phyloP scores from a whole-genome alignment of 2,329 filamentous ascomycete species.

The Juglanconis oblonga region DNA sequence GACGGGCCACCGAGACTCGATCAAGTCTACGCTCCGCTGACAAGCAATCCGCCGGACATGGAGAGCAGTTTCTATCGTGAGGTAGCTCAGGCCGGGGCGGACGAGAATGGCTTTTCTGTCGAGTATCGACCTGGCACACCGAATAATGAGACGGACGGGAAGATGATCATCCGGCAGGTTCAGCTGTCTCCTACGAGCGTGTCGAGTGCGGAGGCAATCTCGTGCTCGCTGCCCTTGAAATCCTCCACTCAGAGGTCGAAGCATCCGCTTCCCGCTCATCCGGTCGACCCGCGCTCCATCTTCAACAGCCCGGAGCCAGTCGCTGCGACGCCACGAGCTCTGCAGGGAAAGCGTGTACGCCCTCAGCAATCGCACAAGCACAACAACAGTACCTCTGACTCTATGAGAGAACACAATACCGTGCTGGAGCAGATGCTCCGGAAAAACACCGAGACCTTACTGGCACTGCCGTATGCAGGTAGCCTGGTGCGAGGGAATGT shows the following conservation, averaged over 20 bases:
- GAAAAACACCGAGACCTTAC: slow-evolving; percentile 55
- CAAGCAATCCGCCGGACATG: slow-evolving; percentile 22
- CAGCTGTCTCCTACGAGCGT: slow-evolving; percentile 55
- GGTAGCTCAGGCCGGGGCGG: slow-evolving; percentile 34
- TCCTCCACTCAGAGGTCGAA: slow-evolving; percentile 36
- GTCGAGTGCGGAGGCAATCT: slow-evolving; percentile 58
- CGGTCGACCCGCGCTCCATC: slow-evolving; percentile 49
- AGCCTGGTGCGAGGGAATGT: slow-evolving; percentile 85
- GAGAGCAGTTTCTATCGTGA: slow-evolving; percentile 45
- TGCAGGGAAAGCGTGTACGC: slow-evolving; percentile 58
- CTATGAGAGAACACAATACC: slow-evolving; percentile 65
- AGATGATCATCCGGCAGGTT: slow-evolving; percentile 26
- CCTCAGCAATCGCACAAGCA: slow-evolving; percentile 66
- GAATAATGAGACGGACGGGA: slow-evolving; percentile 29
- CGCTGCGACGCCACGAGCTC: slow-evolving; percentile 55
- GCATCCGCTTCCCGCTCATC: slow-evolving; percentile 51
- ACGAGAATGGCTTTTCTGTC: background rate
- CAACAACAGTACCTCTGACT: slow-evolving; percentile 85
- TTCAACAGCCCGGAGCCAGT: slow-evolving; percentile 48
- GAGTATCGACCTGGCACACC: slow-evolving; percentile 46
- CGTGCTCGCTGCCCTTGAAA: slow-evolving; percentile 59
- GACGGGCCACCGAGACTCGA: slow-evolving; percentile 43
- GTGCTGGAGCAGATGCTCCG: slow-evolving; percentile 45
- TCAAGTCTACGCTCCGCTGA: slow-evolving; percentile 31
- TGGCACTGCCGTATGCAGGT: slow-evolving; percentile 69